Conservation (phyloP, 177 flowering plant species). For the Vitis hybrid region DNA sequence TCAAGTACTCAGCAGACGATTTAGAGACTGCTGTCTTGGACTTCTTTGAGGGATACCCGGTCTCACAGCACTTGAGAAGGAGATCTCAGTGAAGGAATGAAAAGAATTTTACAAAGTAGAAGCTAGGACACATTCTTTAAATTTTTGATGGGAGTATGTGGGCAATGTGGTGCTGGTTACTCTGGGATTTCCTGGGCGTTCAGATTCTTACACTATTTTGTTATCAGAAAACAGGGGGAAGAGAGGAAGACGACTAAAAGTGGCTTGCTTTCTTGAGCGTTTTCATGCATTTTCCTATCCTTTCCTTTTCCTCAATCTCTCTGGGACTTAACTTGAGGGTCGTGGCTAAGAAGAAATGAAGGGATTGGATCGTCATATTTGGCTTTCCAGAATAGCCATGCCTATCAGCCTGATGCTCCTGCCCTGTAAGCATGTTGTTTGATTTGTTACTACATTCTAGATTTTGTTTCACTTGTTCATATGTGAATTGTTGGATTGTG, state of each 20-base stretch:
- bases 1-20: conserved; percentile 71
- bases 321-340: not conserved
- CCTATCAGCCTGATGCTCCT: conserved; percentile 30
- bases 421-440: conserved; percentile 40
- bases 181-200: conserved; percentile 18
- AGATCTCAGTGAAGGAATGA: conserved; percentile 45
- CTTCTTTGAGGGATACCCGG: conserved; percentile 63
- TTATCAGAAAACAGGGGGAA: not conserved
- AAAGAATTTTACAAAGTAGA: conserved; percentile 25
- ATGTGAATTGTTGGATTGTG: conserved; percentile 29
- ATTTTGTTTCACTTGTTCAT: conserved; percentile 36
- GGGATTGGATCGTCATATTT: conserved; percentile 4
- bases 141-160: conserved; percentile 33
- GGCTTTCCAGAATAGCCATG: conserved; percentile 18
- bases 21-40: conserved; percentile 61
- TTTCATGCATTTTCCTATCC: too few relatives aligned
- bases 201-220: not conserved
- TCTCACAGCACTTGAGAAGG: conserved; percentile 53
- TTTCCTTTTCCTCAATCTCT: not conserved
- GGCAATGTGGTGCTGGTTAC: conserved; percentile 26
- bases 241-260: too few relatives aligned
- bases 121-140: conserved; percentile 44
- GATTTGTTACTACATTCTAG: conserved; percentile 23
- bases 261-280: too few relatives aligned
- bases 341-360: not conserved